phyloP scores from a whole-genome alignment of 176 grass and related monocot species.

The Urochloa ruziziensis region DNA sequence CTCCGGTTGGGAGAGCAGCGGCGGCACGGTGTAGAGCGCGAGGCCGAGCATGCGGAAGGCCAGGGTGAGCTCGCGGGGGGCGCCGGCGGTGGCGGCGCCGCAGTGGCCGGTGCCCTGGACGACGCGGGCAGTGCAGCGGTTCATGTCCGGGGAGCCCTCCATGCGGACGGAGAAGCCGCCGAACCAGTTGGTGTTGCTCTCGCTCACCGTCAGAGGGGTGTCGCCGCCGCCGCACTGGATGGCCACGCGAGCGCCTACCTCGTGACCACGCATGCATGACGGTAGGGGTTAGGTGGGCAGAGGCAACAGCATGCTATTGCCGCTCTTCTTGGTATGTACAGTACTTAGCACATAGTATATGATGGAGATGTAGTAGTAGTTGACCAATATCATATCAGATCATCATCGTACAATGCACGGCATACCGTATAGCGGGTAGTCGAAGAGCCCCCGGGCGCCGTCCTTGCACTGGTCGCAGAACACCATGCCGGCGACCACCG shows the following conservation, averaged over 20 bases:
- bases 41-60: slow-evolving; percentile 66
- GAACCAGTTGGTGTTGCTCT: slow-evolving; percentile 88
- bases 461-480: slow-evolving; percentile 97
- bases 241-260: slow-evolving; percentile 74
- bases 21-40: slow-evolving; percentile 67
- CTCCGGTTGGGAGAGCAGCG: slow-evolving; percentile 64
- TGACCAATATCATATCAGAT: too few relatives aligned
- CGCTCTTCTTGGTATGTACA: too few relatives aligned
- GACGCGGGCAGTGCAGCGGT: slow-evolving; percentile 73
- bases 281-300: slow-evolving; percentile 2
- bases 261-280: background rate
- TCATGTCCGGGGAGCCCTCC: slow-evolving; percentile 75
- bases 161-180: slow-evolving; percentile 65
- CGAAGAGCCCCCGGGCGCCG: slow-evolving; percentile 61
- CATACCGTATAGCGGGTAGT: slow-evolving; percentile 78
- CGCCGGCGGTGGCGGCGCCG: slow-evolving; percentile 27
- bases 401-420: too few relatives aligned
- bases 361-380: too few relatives aligned
- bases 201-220: slow-evolving; percentile 32
- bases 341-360: too few relatives aligned
- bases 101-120: slow-evolving; percentile 60
- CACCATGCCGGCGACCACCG: slow-evolving; percentile 83
- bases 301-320: background rate
- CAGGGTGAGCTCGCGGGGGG: slow-evolving; percentile 49
- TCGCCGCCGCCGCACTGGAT: slow-evolving; percentile 67